phyloP scores from a whole-genome alignment of 768 basidiomycete species.

The Phaffia australis region DNA sequence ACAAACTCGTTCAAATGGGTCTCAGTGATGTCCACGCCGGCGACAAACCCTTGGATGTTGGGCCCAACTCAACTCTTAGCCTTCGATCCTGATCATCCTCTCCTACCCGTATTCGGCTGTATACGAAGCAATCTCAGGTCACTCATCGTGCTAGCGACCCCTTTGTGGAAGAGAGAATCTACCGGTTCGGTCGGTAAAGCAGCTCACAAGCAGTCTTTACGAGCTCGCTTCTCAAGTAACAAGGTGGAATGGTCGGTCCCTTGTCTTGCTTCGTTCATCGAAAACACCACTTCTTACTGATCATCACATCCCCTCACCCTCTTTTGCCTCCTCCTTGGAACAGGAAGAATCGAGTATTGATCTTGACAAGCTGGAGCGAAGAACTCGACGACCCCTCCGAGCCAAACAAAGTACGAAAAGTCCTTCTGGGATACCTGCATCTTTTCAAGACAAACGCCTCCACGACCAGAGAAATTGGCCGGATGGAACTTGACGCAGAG shows the following conservation, averaged over 20 bases:
- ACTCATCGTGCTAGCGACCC: background rate
- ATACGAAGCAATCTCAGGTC: background rate
- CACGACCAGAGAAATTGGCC: background rate
- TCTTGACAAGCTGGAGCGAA: conserved; percentile 5
- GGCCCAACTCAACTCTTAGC: background rate
- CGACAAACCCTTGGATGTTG: no score
- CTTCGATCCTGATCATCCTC: background rate
- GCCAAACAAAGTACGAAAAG: background rate
- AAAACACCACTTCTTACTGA: no score
- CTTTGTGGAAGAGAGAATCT: background rate
- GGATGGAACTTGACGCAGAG: background rate
- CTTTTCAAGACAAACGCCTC: background rate
- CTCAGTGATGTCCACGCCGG: no score
- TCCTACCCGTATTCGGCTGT: background rate
- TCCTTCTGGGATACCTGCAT: background rate
- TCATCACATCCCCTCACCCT: no score
- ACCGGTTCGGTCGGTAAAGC: background rate
- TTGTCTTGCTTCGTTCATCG: no score
- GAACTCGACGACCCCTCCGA: background rate
- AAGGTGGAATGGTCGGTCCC: background rate
- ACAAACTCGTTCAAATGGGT: no score
- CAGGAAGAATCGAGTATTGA: background rate
- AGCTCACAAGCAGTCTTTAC: background rate
- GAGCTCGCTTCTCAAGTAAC: background rate
- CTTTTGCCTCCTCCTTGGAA: background rate